Evolutionary conservation across 176 grass and related monocot genomes (phyloP).

Genomic region (Thalia dealbata): DNA sequence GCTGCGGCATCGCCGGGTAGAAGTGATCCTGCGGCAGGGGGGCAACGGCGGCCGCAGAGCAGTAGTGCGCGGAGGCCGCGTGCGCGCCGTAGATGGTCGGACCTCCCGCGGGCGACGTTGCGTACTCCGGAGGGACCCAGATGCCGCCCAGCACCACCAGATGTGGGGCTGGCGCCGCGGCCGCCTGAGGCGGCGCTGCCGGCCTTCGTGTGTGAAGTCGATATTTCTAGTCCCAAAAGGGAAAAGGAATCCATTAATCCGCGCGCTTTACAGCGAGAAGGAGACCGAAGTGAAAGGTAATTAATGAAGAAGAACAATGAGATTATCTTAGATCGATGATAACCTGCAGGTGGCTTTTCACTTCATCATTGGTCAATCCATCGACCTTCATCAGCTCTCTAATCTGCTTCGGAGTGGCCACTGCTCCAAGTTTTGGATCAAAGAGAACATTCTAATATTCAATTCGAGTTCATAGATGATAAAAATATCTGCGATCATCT

Average conservation of each 20-base stretch:
- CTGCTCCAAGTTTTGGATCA: slow-evolving; percentile 2
- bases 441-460: neutral
- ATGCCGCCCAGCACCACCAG: slow-evolving; percentile 43
- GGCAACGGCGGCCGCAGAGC: slow-evolving; percentile 22
- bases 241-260: neutral
- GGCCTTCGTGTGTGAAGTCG: slow-evolving; percentile 39
- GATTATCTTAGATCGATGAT: too few species aligned
- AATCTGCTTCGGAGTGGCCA: slow-evolving; percentile 12
- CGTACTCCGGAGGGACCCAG: slow-evolving; percentile 36
- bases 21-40: slow-evolving; percentile 45
- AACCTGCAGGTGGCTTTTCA: slow-evolving; percentile 20
- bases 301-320: neutral
- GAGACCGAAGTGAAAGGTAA: neutral
- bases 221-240: slow-evolving; percentile 28
- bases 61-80: slow-evolving; percentile 34
- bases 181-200: slow-evolving; percentile 9
- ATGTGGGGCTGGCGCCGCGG: slow-evolving; percentile 21
- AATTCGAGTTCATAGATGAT: neutral
- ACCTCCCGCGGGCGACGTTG: slow-evolving; percentile 15
- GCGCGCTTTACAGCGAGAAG: neutral
- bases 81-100: slow-evolving; percentile 9
- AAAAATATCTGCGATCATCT: too few species aligned
- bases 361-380: slow-evolving; percentile 20
- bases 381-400: slow-evolving; percentile 18
- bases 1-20: slow-evolving; percentile 32